Percentiles rank a stretch among this genome's conserved stretches.
phyloP scores from a whole-genome alignment of 1,284 basidiomycete species.

The Ceratobasidium theobromae region DNA sequence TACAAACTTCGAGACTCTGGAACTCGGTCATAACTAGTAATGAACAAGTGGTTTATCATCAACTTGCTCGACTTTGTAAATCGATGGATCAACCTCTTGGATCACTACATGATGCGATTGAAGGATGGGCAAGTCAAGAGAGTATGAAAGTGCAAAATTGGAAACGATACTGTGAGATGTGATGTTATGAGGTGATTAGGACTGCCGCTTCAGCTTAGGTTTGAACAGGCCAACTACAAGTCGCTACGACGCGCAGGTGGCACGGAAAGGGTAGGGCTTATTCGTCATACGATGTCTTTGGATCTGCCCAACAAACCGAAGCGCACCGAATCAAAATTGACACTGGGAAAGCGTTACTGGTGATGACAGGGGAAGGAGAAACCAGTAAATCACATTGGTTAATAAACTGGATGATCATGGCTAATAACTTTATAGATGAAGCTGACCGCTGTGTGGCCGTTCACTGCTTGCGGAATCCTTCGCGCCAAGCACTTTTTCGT shows the following conservation, averaged over 20 bases:
- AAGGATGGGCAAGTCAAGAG: neutral
- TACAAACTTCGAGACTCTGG: slow-evolving; percentile 10
- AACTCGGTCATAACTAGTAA: slow-evolving; percentile 8
- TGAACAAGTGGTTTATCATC: slow-evolving; percentile 6
- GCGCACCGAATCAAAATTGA: slow-evolving; percentile 7
- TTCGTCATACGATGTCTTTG: neutral
- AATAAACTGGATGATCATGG: neutral
- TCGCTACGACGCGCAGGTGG: slow-evolving; percentile 2
- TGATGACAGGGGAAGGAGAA: neutral
- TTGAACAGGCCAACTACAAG: slow-evolving; percentile 13
- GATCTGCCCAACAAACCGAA: neutral
- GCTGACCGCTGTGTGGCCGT: neutral
- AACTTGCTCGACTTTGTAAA: neutral
- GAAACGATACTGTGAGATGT: neutral
- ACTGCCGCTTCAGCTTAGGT: neutral
- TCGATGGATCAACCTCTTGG: neutral
- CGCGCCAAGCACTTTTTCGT: slow-evolving; percentile 2
- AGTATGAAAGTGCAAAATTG: neutral
- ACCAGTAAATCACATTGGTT: neutral
- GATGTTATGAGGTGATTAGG: neutral
- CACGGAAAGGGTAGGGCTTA: neutral
- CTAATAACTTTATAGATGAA: neutral
- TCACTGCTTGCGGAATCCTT: neutral
- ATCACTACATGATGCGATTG: neutral
- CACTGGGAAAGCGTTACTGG: slow-evolving; percentile 5